phyloP scores from a whole-genome alignment of 805 yeast genomes.

The Wickerhamiella siamensis region DNA sequence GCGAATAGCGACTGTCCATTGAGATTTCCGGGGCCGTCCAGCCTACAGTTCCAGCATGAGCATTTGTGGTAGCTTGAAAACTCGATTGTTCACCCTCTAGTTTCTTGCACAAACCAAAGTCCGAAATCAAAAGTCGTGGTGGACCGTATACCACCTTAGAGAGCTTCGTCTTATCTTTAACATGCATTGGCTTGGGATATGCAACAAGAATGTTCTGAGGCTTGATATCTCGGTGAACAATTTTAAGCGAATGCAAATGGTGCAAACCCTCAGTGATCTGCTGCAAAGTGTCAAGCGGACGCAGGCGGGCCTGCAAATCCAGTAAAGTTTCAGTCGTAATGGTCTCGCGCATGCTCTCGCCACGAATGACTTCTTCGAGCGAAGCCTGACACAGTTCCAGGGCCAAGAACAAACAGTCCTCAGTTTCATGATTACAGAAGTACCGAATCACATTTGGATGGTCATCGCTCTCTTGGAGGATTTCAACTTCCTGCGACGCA shows the following conservation, averaged over 20 bases:
- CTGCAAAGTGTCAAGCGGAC: conserved; percentile 32
- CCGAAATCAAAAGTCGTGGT: conserved; percentile 70
- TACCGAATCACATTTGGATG: conserved; percentile 91
- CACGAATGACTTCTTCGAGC: conserved; percentile 57
- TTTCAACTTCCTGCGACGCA: conserved; percentile 79
- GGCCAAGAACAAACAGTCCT: conserved; percentile 81
- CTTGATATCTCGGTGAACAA: conserved; percentile 87
- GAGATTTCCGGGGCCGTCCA: conserved; percentile 89
- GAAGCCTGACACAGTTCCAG: conserved; percentile 83
- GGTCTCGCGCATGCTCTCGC: conserved; percentile 25
- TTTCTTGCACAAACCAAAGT: conserved; percentile 89
- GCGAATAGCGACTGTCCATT: conserved; percentile 4
- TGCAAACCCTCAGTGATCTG: conserved; percentile 78
- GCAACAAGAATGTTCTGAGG: conserved; percentile 89
- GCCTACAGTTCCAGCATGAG: conserved; percentile 94
- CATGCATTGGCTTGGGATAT: conserved; percentile 30
- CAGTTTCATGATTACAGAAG: conserved; percentile 83
- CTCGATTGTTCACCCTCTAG: conserved; percentile 86
- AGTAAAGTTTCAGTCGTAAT: neutral
- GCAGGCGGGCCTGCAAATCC: conserved; percentile 25
- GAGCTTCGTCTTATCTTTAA: conserved; percentile 10
- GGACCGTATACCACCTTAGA: conserved; percentile 25
- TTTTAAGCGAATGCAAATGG: conserved; percentile 76
- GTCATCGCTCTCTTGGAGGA: conserved; percentile 87
- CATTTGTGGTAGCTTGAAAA: conserved; percentile 79